Percentiles rank a stretch among this genome's conserved stretches.
Evolutionary conservation across 2,329 filamentous ascomycete genomes (phyloP).

Genomic region (Monosporascus sp.): DNA sequence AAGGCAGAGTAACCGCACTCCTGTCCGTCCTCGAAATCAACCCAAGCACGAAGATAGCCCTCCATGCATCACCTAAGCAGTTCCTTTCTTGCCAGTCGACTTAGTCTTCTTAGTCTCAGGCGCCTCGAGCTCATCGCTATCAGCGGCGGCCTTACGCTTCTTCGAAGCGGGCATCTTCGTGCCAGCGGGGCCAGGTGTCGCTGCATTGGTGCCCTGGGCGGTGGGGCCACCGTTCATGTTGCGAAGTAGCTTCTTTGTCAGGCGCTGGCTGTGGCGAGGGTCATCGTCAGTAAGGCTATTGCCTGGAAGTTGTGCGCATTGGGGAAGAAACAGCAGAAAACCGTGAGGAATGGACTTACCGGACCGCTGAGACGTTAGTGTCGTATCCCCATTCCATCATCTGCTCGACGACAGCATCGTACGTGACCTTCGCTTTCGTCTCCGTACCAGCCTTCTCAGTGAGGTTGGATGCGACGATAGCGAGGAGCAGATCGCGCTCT

Average conservation of each 20-base stretch:
- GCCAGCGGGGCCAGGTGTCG: neutral
- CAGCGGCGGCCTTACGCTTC: no score
- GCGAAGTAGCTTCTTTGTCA: neutral
- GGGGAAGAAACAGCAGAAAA: neutral
- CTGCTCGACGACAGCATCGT: neutral
- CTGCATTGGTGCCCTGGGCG: neutral
- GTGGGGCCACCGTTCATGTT: no score
- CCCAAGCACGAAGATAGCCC: no score
- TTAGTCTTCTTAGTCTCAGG: no score
- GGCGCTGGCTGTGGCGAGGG: neutral
- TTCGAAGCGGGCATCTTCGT: neutral
- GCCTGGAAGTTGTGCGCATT: neutral
- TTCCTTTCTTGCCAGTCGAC: no score
- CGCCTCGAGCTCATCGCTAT: no score
- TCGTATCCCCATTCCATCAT: neutral
- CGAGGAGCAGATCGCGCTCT: neutral
- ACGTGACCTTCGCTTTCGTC: neutral
- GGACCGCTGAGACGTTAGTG: neutral
- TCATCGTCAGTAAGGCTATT: neutral
- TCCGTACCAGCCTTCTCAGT: neutral
- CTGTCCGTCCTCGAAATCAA: no score
- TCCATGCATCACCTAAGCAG: no score
- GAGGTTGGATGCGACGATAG: neutral
- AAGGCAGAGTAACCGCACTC: no score
- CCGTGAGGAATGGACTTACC: neutral